Evolutionary conservation across 2,329 filamentous ascomycete genomes (phyloP).

Genomic region (Penicillium brevicompactum): DNA sequence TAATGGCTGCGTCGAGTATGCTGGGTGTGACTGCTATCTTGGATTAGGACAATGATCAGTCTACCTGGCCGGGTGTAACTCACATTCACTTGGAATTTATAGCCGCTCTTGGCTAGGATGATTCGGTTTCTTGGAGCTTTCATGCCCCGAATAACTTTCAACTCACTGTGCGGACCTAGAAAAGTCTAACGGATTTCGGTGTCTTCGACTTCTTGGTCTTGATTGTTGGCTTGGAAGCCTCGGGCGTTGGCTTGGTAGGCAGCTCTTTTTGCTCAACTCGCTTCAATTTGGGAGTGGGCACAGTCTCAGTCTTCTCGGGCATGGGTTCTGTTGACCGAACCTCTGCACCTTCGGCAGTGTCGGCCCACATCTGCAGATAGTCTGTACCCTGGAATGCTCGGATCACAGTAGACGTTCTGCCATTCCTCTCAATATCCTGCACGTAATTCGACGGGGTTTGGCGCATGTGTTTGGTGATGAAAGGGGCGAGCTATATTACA

Average conservation of each 20-base stretch:
- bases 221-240: neutral
- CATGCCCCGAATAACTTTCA: neutral
- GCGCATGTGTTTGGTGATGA: conserved; percentile 46
- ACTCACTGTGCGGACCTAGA: neutral
- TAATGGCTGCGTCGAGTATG: neutral
- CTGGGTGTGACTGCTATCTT: neutral
- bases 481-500: conserved; percentile 45
- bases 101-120: neutral
- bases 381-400: conserved; percentile 38
- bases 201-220: neutral
- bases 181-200: neutral
- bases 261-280: neutral
- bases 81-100: neutral
- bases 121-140: neutral
- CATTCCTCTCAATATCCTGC: conserved; percentile 34
- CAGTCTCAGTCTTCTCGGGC: neutral
- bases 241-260: neutral
- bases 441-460: conserved; percentile 24
- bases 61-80: neutral
- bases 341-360: conserved; percentile 38
- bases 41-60: neutral
- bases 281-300: neutral
- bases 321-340: conserved; percentile 1
- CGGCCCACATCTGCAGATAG: conserved; percentile 43
- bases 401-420: conserved; percentile 26